These are phyloP conservation scores for Fusarium bactridioides DNA, from an alignment of 2,329 filamentous ascomycete species.

Conservation along the genomic window DNA sequence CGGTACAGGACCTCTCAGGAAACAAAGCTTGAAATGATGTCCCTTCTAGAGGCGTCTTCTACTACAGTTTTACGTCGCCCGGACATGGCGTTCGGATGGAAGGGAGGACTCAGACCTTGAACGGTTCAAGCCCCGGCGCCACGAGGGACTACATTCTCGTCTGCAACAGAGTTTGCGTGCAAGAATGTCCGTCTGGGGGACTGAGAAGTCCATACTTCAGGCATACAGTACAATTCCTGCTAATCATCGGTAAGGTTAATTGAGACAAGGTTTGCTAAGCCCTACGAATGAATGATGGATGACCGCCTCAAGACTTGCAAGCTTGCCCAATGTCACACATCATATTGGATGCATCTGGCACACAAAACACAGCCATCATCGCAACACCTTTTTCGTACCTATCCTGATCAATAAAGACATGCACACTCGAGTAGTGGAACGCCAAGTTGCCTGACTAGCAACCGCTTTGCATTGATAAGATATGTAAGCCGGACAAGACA, in stretches of 20 bases:
- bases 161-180: slow-evolving; percentile 1
- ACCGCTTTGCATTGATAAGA: not conserved
- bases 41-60: slow-evolving; percentile 30
- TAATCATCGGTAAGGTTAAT: not conserved
- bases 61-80: slow-evolving; percentile 30
- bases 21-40: slow-evolving; percentile 25
- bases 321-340: not conserved
- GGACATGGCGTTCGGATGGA: slow-evolving; percentile 27
- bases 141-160: slow-evolving; percentile 18
- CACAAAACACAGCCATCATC: slow-evolving; percentile 1
- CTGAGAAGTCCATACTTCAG: slow-evolving; percentile 2
- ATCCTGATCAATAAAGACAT: not conserved
- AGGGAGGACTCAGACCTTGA: slow-evolving; percentile 30
- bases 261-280: slow-evolving; percentile 5
- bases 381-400: slow-evolving; percentile 8
- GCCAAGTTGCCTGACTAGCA: not conserved
- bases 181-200: not conserved
- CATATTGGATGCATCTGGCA: not conserved
- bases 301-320: not conserved
- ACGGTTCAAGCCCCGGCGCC: slow-evolving; percentile 34
- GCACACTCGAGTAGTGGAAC: not conserved
- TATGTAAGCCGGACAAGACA: not conserved
- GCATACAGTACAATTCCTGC: slow-evolving; percentile 2
- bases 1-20: slow-evolving; percentile 16
- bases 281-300: slow-evolving; percentile 13